Evolutionary conservation across 169 alveolate genomes (phyloP).

Genomic region (Fabrea salina): DNA sequence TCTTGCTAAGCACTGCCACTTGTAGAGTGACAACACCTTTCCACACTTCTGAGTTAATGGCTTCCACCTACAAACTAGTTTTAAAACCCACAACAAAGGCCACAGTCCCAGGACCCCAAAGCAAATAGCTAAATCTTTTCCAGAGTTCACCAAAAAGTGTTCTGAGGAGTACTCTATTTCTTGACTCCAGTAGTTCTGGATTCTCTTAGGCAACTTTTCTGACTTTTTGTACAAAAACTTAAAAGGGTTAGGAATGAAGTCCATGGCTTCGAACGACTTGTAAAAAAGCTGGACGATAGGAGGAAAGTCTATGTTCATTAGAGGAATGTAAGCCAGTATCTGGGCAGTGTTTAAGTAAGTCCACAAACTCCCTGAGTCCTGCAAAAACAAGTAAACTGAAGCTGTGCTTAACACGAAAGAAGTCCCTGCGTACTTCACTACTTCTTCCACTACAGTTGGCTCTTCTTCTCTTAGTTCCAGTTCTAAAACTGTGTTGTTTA

Average conservation of each 20-base stretch:
- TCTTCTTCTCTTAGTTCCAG: too few relatives aligned
- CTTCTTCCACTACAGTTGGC: too few relatives aligned
- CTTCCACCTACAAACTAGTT: background rate
- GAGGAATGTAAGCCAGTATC: background rate
- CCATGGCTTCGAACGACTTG: too few relatives aligned
- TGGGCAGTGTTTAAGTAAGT: background rate
- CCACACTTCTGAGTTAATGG: background rate
- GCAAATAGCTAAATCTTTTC: background rate
- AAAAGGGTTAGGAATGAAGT: background rate
- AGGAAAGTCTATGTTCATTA: constrained; percentile 1
- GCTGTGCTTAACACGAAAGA: too few relatives aligned
- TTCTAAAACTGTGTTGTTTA: too few relatives aligned
- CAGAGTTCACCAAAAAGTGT: background rate
- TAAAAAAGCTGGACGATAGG: background rate
- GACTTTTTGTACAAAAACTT: background rate
- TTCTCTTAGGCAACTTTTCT: background rate
- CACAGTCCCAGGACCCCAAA: background rate
- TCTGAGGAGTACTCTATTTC: background rate
- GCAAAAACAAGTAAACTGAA: too few relatives aligned
- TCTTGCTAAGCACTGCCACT: background rate
- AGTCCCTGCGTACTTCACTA: too few relatives aligned
- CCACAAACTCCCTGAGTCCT: background rate
- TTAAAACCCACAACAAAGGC: background rate
- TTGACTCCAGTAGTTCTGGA: background rate
- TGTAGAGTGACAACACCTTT: background rate